A percentile compares a stretch with the other conserved stretches of the same genome.
Conservation (phyloP, 768 basidiomycete species). For the Mycena epipterygia region DNA sequence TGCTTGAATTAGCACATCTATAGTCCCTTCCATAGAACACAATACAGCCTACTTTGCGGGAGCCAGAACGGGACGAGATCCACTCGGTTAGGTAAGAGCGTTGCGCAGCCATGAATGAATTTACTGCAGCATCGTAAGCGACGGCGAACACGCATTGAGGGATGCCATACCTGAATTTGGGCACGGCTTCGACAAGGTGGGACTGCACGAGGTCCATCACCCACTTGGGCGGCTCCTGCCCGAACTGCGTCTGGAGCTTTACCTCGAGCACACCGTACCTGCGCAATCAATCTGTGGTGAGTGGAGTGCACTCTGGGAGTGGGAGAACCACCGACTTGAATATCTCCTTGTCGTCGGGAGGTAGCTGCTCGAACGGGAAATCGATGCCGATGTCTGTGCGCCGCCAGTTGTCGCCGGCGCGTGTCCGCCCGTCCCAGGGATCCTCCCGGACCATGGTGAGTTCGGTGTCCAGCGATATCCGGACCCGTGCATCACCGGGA, state of each 20-base stretch:
- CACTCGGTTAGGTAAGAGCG: slow-evolving; percentile 91
- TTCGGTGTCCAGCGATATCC: slow-evolving; percentile 98
- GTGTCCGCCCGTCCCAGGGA: slow-evolving; percentile 88
- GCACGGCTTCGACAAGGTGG: slow-evolving; percentile 96
- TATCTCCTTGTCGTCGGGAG: slow-evolving; percentile 85
- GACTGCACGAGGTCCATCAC: slow-evolving; percentile 96
- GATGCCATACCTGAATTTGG: slow-evolving; percentile 87
- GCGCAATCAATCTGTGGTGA: not conserved
- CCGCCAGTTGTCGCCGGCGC: slow-evolving; percentile 94
- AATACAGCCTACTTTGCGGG: slow-evolving; percentile 79
- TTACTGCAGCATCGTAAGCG: slow-evolving; percentile 62
- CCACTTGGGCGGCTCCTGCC: slow-evolving; percentile 97
- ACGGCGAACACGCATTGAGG: not conserved
- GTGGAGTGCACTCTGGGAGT: not conserved
- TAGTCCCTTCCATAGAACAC: not conserved
- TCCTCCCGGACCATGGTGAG: slow-evolving; percentile 96
- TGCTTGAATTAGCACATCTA: slow-evolving; percentile 6
- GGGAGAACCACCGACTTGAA: slow-evolving; percentile 76
- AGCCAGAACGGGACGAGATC: slow-evolving; percentile 99
- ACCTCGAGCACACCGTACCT: slow-evolving; percentile 96
- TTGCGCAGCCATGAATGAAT: slow-evolving; percentile 98
- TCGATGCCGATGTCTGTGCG: slow-evolving; percentile 95
- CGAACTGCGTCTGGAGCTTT: slow-evolving; percentile 95
- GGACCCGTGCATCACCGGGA: slow-evolving; percentile 97
- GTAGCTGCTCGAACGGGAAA: slow-evolving; percentile 85